These are phyloP conservation scores for Plantago lanceolata DNA, from an alignment of 305 asterid species.

Conservation along the genomic window DNA sequence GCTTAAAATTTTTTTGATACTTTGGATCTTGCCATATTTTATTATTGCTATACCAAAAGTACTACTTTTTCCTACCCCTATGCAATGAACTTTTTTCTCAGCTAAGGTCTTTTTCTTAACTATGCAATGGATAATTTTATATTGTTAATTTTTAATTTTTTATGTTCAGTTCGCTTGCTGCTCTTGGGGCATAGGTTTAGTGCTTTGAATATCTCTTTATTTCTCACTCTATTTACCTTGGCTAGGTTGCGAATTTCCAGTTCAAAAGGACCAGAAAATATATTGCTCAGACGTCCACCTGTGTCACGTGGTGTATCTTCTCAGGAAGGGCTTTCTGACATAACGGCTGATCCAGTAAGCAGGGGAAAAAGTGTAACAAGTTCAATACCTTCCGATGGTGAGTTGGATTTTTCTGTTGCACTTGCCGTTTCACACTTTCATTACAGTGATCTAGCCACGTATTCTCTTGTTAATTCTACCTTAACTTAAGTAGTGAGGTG, in stretches of 20 bases:
- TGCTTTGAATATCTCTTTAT: background rate
- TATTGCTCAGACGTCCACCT: slow-evolving; percentile 79
- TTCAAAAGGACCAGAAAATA: slow-evolving; percentile 62
- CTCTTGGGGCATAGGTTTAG: background rate
- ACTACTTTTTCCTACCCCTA: no score
- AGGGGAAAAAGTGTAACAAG: slow-evolving; percentile 46
- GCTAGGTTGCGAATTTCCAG: slow-evolving; percentile 40
- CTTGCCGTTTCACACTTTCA: no score
- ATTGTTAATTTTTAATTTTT: no score
- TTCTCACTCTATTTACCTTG: slow-evolving; percentile 22
- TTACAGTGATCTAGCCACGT: no score
- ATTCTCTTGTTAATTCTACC: background rate
- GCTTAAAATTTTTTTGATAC: no score
- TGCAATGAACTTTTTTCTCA: no score
- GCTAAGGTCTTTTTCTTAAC: no score
- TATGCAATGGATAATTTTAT: no score
- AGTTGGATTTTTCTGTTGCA: slow-evolving; percentile 1
- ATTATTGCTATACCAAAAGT: no score
- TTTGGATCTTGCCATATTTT: no score
- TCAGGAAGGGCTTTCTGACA: slow-evolving; percentile 60
- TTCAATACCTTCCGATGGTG: slow-evolving; percentile 57
- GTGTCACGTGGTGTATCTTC: slow-evolving; percentile 56
- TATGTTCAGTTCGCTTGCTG: no score
- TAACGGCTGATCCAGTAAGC: slow-evolving; percentile 36
- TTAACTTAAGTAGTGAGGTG: background rate